Percentiles rank a stretch among this genome's conserved stretches.
Evolutionary conservation across 805 yeast species (phyloP).

Genomic region (Huiozyma naganishii): DNA sequence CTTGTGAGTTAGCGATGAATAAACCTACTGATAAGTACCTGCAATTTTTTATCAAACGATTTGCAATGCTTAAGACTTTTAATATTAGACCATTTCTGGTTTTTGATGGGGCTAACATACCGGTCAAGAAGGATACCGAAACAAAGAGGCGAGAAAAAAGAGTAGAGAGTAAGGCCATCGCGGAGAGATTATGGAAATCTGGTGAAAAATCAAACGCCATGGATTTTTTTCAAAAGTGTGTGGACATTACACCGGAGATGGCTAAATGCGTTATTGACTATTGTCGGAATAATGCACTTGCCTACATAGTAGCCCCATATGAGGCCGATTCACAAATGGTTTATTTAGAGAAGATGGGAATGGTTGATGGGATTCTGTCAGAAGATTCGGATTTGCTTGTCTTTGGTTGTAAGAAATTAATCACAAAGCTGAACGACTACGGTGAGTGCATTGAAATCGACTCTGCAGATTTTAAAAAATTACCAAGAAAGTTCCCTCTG

Average conservation of each 20-base stretch:
- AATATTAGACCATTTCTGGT: conserved; percentile 79
- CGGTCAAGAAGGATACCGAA: conserved; percentile 70
- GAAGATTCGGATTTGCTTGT: conserved; percentile 90
- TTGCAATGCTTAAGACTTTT: conserved; percentile 51
- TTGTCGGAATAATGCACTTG: conserved; percentile 45
- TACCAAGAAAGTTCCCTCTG: conserved; percentile 40
- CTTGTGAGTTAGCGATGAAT: conserved; percentile 66
- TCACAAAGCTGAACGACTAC: conserved; percentile 71
- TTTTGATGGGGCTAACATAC: conserved; percentile 84
- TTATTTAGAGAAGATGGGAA: conserved; percentile 61
- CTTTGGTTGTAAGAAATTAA: conserved; percentile 68
- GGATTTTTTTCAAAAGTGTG: conserved; percentile 63
- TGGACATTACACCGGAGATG: conserved; percentile 84
- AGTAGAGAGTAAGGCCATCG: conserved; percentile 45
- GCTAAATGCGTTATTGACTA: conserved; percentile 75
- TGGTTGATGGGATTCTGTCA: conserved; percentile 76
- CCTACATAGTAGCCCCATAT: conserved; percentile 88
- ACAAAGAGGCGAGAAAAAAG: conserved; percentile 48
- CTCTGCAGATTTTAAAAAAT: conserved; percentile 40
- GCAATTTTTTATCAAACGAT: conserved; percentile 54
- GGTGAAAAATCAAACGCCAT: conserved; percentile 55
- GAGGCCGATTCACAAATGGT: conserved; percentile 98
- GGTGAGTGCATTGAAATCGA: conserved; percentile 62
- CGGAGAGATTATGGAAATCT: conserved; percentile 36
- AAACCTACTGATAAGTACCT: conserved; percentile 63